These are phyloP conservation scores for Aspergillus mulundensis DNA, from an alignment of 495 filamentous ascomycete species.

Conservation along the genomic window DNA sequence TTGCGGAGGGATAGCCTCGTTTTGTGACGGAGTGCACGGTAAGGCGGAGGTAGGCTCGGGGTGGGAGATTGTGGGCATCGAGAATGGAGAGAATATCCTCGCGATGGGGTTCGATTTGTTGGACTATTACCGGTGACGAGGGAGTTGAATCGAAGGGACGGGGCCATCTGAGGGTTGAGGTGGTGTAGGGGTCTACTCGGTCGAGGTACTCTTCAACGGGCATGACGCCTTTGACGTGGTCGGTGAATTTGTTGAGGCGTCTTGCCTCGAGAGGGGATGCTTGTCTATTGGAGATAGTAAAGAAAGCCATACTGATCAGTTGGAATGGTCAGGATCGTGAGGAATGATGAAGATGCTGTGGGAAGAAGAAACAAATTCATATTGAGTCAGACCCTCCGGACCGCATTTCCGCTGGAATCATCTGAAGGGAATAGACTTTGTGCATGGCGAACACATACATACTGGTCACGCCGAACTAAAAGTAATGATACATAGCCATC, in stretches of 20 bases:
- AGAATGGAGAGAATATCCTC: not conserved
- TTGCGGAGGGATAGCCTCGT: not conserved
- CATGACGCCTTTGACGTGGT: not conserved
- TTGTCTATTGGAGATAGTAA: not conserved
- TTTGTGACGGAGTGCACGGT: not conserved
- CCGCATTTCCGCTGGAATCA: not conserved
- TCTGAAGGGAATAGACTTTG: not conserved
- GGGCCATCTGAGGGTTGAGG: not conserved
- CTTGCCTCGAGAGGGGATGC: not conserved
- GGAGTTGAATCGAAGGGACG: not conserved
- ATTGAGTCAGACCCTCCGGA: not conserved
- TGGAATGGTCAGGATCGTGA: not conserved
- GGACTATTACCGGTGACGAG: not conserved
- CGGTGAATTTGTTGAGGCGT: not conserved
- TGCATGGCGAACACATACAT: not conserved
- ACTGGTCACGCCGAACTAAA: not conserved
- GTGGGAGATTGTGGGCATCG: not conserved
- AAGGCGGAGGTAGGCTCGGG: not conserved
- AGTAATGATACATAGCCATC: not conserved
- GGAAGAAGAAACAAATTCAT: not conserved
- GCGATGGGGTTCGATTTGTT: not conserved
- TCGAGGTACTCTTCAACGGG: not conserved
- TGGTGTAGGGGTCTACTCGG: not conserved
- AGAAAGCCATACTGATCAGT: not conserved
- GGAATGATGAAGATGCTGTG: not conserved